Conservation (phyloP, 306 rosid genomes). For the Sesbania bispinosa region DNA sequence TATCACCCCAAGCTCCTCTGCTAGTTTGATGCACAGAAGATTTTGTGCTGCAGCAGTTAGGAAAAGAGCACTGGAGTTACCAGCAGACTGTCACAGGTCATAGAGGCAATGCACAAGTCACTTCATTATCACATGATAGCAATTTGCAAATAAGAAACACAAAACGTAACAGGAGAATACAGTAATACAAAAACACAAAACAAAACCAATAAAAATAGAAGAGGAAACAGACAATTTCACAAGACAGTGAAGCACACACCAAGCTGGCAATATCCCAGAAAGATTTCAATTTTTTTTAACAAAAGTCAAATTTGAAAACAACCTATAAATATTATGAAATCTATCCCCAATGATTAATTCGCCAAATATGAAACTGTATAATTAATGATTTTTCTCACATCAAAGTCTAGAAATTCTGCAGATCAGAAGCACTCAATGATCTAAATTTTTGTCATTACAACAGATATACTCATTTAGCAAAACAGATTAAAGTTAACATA, state of each 20-base stretch:
- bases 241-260: background rate
- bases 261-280: background rate
- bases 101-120: slow-evolving; percentile 42
- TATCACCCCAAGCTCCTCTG: slow-evolving; percentile 80
- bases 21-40: slow-evolving; percentile 77
- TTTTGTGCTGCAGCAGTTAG: slow-evolving; percentile 99
- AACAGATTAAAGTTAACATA: background rate
- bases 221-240: background rate
- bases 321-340: background rate
- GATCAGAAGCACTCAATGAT: background rate
- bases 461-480: background rate
- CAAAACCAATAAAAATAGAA: background rate
- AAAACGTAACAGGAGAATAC: too few species aligned
- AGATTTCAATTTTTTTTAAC: background rate
- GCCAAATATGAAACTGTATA: background rate
- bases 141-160: slow-evolving; percentile 12
- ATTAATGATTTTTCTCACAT: background rate
- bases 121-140: slow-evolving; percentile 16
- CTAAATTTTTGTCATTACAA: background rate
- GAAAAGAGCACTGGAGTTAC: slow-evolving; percentile 98
- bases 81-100: slow-evolving; percentile 70
- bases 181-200: slow-evolving; percentile 16
- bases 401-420: background rate
- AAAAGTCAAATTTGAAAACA: background rate
- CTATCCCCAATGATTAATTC: background rate